phyloP scores from a whole-genome alignment of 2,329 filamentous ascomycete genomes.

The Phialophora tarda region DNA sequence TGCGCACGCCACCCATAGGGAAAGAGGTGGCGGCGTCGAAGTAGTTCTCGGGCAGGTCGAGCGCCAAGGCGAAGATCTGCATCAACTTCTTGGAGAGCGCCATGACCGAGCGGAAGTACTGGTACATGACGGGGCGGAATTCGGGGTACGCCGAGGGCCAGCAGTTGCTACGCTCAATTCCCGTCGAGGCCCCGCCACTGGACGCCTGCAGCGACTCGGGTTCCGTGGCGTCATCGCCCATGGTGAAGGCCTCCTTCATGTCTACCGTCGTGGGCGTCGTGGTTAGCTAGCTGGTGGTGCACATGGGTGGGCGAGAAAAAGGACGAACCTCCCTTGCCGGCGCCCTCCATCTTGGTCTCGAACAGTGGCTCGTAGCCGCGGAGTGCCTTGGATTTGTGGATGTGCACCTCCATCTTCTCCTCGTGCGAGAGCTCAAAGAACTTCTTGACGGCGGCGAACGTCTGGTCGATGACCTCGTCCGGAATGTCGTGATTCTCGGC shows the following conservation, averaged over 20 bases:
- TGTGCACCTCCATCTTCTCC: conserved; percentile 57
- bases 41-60: conserved; percentile 43
- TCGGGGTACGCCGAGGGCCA: conserved; percentile 14
- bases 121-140: conserved; percentile 15
- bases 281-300: neutral
- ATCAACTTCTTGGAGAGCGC: conserved; percentile 14
- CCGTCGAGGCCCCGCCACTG: neutral
- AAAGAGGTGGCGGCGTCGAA: conserved; percentile 52
- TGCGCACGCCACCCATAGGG: conserved; percentile 46
- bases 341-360: conserved; percentile 19
- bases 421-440: conserved; percentile 54
- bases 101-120: conserved; percentile 12
- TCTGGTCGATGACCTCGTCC: conserved; percentile 34
- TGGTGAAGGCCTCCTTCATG: conserved; percentile 18
- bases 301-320: neutral
- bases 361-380: conserved; percentile 16
- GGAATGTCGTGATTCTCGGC: conserved; percentile 37
- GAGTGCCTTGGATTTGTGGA: conserved; percentile 22
- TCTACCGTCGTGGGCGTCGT: conserved; percentile 4
- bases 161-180: conserved; percentile 4
- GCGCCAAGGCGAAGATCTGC: conserved; percentile 48
- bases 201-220: conserved; percentile 6
- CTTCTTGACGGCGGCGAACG: conserved; percentile 48
- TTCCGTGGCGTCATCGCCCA: conserved; percentile 15
- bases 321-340: conserved; percentile 19